These are phyloP conservation scores for Cynara cardunculus DNA, from an alignment of 129 eudicot species.

Conservation along the genomic window DNA sequence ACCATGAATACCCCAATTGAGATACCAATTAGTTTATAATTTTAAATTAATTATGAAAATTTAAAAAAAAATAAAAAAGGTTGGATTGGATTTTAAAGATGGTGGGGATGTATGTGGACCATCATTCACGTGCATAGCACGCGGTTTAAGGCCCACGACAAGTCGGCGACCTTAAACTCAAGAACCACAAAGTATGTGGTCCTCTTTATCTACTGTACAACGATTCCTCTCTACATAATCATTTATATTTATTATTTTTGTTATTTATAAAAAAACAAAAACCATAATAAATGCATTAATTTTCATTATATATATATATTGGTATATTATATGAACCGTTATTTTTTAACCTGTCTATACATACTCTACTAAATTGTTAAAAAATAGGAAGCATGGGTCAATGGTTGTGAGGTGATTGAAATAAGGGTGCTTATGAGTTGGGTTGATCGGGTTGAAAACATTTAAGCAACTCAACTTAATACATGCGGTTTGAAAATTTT, in stretches of 20 bases:
- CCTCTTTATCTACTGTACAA: conserved; percentile 14
- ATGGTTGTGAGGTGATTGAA: too few relatives aligned
- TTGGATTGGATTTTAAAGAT: neutral
- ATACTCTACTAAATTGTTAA: too few relatives aligned
- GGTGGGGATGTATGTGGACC: neutral
- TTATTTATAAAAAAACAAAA: neutral
- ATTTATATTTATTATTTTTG: neutral
- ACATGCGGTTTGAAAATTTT: too few relatives aligned
- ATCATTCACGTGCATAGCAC: conserved; percentile 22
- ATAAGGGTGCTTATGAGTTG: too few relatives aligned
- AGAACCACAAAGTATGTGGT: conserved; percentile 23
- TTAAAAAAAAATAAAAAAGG: neutral
- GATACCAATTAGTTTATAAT: neutral
- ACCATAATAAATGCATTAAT: too few relatives aligned
- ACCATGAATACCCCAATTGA: neutral
- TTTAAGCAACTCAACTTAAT: too few relatives aligned
- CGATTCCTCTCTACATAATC: conserved; percentile 19
- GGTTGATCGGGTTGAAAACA: too few relatives aligned
- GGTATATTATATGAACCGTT: too few relatives aligned
- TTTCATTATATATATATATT: too few relatives aligned
- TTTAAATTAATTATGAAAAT: neutral
- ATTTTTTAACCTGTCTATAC: too few relatives aligned
- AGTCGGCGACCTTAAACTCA: conserved; percentile 22
- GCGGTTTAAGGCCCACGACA: conserved; percentile 22
- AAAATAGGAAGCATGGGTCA: too few relatives aligned